Evolutionary conservation across 2,329 filamentous ascomycete species (phyloP), one percentile per base, ranked within the genome.

Genomic region (Pleomassaria siparia): DNA sequence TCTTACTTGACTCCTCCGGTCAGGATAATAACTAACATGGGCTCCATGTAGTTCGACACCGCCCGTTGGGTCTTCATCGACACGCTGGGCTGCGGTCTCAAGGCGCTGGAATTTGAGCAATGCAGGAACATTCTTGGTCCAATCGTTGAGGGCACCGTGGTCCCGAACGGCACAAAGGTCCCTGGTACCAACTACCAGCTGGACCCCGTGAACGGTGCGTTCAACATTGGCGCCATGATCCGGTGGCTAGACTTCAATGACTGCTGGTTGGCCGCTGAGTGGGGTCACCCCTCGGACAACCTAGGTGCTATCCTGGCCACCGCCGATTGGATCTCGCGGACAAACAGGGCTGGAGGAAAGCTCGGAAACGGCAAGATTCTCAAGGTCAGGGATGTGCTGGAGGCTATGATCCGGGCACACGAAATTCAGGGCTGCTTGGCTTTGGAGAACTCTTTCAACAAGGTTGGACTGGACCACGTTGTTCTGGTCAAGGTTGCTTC

Each of bases 161-260:
- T 97, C 45, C 92, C 94, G 69, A 91, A 96, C 69, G 94, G 94
- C 59, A 87, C 90, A 64, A 89, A 86, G 70, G 89, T 99, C 36
- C 89, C 89, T 32, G 94, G 94, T 57, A 97, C 94, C 25, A 84
- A 88, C 59, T 97, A 92, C 78, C 87, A 95, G 76, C 85, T 99
- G 61, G 94, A 97, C 72, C 94, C 94, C 30, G 85, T 97, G 70
- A 92, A 92, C 65, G 94, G 87, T 54, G 94, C 94, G 56, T 97
- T 99, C 84, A 97, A 97, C 81, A 97, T 99, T 64, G 94, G 94
- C 64, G 88, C 94, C 66, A 95, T 96, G 87, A 96, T 99, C 77
- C 84, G 94, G 70, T 99, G 94, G 94, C 84, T 99, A 66, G 94
- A 99, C 79, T 99, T 97, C 83, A 99, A 99, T 74, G 94, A 99